These are phyloP conservation scores for Saccharomycopsis olivae DNA, from an alignment of 805 yeast species.

Conservation along the genomic window DNA sequence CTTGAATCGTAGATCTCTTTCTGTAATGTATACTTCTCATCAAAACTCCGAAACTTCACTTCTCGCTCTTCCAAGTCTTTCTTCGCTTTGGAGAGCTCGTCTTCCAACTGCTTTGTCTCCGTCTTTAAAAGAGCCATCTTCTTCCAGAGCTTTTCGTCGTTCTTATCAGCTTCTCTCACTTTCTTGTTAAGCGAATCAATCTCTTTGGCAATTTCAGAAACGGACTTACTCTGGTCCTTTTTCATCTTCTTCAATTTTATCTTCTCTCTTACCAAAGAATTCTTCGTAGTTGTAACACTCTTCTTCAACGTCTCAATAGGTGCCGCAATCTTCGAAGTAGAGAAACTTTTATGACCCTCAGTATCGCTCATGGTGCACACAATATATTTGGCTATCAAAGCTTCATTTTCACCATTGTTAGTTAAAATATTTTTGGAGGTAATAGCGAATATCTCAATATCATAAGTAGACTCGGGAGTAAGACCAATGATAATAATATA, in stretches of 20 bases:
- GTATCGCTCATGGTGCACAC: constrained; percentile 6
- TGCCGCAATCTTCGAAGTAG: constrained; percentile 23
- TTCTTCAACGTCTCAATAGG: constrained; percentile 58
- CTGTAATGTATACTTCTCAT: too few species aligned
- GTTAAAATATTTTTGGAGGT: constrained; percentile 20
- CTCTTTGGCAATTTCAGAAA: constrained; percentile 41
- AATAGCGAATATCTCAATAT: constrained; percentile 36
- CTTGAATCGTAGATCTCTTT: background rate
- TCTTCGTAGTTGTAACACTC: constrained; percentile 53
- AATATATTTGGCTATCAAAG: constrained; percentile 12
- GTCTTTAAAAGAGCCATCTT: constrained; percentile 42
- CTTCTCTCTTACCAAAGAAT: constrained; percentile 47
- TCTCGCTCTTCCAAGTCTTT: background rate
- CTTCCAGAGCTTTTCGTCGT: constrained; percentile 46
- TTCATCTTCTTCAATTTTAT: constrained; percentile 44
- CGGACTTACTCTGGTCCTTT: constrained; percentile 46
- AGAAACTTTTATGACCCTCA: background rate
- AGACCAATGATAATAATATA: constrained; percentile 53
- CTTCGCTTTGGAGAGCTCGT: constrained; percentile 5
- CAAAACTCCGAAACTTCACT: background rate
- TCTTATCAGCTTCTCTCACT: constrained; percentile 36
- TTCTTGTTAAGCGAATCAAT: constrained; percentile 42
- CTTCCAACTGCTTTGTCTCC: constrained; percentile 16
- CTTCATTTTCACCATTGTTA: constrained; percentile 16
- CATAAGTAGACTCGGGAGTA: constrained; percentile 55